A percentile compares a stretch with the other conserved stretches of the same genome.
These are phyloP conservation scores for Ophiostoma populinum DNA, from an alignment of 2,329 filamentous ascomycete species.

Conservation along the genomic window DNA sequence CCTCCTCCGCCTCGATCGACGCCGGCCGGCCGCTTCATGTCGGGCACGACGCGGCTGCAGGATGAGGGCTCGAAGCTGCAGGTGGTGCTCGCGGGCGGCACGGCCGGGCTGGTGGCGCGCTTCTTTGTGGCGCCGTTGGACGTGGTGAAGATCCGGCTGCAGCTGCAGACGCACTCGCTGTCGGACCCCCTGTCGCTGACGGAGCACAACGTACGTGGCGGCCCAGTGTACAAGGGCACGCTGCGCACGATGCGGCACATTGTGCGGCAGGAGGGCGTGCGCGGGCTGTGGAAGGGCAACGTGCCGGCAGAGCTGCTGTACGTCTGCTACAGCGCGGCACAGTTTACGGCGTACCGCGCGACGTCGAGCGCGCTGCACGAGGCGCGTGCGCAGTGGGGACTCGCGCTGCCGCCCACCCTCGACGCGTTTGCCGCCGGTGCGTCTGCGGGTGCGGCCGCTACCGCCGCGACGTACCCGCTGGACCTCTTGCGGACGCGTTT, in stretches of 20 bases:
- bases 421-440: conserved; percentile 77
- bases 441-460: conserved; percentile 64
- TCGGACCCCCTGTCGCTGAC: conserved; percentile 54
- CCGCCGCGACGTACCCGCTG: conserved; percentile 73
- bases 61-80: conserved; percentile 36
- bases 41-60: neutral
- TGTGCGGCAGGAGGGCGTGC: conserved; percentile 62
- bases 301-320: conserved; percentile 91
- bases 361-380: conserved; percentile 49
- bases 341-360: conserved; percentile 78
- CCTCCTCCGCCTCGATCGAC: too few relatives aligned
- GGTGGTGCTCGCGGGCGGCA: conserved; percentile 37
- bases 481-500: conserved; percentile 89
- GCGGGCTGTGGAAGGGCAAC: conserved; percentile 92
- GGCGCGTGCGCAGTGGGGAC: conserved; percentile 17
- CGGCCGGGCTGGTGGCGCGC: conserved; percentile 74
- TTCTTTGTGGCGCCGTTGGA: conserved; percentile 93
- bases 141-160: conserved; percentile 93
- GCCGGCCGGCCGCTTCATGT: too few relatives aligned
- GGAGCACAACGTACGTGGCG: conserved; percentile 28
- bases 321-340: conserved; percentile 71
- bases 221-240: conserved; percentile 54
- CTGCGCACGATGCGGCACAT: conserved; percentile 62
- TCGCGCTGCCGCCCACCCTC: conserved; percentile 41
- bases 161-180: conserved; percentile 76